These are phyloP conservation scores for Pleurotus djamor DNA, from an alignment of 768 basidiomycete genomes.

Conservation along the genomic window DNA sequence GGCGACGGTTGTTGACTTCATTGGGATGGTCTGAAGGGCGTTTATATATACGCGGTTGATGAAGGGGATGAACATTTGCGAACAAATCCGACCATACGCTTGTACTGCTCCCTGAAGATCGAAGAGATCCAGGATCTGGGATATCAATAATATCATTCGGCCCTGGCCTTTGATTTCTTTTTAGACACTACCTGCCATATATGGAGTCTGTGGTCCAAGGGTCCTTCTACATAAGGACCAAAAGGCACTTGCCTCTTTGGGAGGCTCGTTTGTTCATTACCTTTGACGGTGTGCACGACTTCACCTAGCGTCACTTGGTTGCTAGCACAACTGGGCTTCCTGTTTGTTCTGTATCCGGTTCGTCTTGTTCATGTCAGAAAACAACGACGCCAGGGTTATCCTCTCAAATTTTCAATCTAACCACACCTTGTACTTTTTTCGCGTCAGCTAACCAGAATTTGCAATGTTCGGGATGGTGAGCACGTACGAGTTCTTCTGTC, in stretches of 20 bases:
- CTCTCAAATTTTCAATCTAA: slow-evolving; percentile 3
- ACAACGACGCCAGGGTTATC: slow-evolving; percentile 6
- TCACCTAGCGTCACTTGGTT: slow-evolving; percentile 1
- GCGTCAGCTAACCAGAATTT: neutral
- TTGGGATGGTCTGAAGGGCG: neutral
- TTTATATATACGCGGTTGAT: slow-evolving; percentile 2
- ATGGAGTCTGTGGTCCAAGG: neutral
- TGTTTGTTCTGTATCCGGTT: slow-evolving; percentile 6
- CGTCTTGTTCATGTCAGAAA: slow-evolving; percentile 6
- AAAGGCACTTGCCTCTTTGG: slow-evolving; percentile 4
- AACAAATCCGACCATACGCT: slow-evolving; percentile 7
- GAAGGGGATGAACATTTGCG: slow-evolving; percentile 8
- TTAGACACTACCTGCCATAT: slow-evolving; percentile 6
- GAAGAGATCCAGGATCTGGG: slow-evolving; percentile 4
- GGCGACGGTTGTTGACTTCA: slow-evolving; percentile 2
- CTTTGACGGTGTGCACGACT: slow-evolving; percentile 2
- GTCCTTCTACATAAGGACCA: neutral
- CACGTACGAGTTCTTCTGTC: neutral
- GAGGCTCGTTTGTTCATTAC: slow-evolving; percentile 5
- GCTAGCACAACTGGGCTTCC: slow-evolving; percentile 7
- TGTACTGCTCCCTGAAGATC: slow-evolving; percentile 5
- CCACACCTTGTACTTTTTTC: slow-evolving; percentile 6
- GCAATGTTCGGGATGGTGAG: neutral
- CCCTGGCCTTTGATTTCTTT: slow-evolving; percentile 7
- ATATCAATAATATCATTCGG: neutral